Evolutionary conservation across 2,329 filamentous ascomycete species (phyloP).

Genomic region (Exophiala aquamarina): DNA sequence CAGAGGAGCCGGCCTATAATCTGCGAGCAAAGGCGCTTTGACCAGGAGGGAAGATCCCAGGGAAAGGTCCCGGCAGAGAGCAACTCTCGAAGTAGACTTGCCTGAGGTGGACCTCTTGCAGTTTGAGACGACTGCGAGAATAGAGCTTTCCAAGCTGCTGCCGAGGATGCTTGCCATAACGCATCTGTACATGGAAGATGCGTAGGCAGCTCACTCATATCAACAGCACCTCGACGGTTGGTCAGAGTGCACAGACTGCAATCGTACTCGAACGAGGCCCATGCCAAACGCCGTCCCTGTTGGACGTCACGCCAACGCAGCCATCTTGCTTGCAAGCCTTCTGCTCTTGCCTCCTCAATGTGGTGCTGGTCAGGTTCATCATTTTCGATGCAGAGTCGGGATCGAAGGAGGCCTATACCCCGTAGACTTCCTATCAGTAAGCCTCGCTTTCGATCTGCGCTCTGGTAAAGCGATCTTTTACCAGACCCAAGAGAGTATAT

Average conservation of each 20-base stretch:
- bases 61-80: constrained; percentile 16
- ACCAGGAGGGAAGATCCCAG: constrained; percentile 19
- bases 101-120: constrained; percentile 14
- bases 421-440: constrained; percentile 21
- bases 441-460: constrained; percentile 20
- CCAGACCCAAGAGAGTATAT: constrained; percentile 22
- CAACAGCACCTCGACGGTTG: constrained; percentile 18
- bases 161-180: constrained; percentile 18
- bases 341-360: constrained; percentile 4
- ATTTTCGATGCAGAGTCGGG: constrained; percentile 18
- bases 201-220: constrained; percentile 19
- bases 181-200: constrained; percentile 20
- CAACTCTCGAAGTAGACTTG: constrained; percentile 19
- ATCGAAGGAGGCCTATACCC: constrained; percentile 20
- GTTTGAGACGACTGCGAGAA: constrained; percentile 12
- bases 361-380: constrained; percentile 7
- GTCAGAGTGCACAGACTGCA: constrained; percentile 23
- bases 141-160: constrained; percentile 18
- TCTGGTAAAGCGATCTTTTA: constrained; percentile 19
- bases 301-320: constrained; percentile 20
- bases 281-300: constrained; percentile 20
- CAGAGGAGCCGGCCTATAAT: constrained; percentile 23
- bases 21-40: constrained; percentile 22
- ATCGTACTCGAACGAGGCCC: constrained; percentile 23
- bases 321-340: constrained; percentile 12